Conservation (phyloP, 2,329 filamentous ascomycete genomes). For the Monilinia fructigena region DNA sequence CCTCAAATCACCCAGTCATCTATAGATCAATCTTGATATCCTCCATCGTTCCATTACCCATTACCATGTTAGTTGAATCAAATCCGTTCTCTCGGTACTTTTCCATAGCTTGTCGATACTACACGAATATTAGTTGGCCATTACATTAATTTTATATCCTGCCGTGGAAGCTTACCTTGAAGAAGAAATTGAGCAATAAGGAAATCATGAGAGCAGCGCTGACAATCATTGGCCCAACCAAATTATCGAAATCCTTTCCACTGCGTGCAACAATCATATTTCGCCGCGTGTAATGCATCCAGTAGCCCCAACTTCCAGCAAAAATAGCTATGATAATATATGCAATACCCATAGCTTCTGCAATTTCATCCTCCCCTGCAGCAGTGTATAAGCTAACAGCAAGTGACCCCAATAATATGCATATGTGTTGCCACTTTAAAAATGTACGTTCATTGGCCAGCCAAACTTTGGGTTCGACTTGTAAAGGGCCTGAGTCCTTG, state of each 20-base stretch:
- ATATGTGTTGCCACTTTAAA: constrained; percentile 97
- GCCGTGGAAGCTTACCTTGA: constrained; percentile 61
- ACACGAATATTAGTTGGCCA: constrained; percentile 23
- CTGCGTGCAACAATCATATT: constrained; percentile 81
- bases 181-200: constrained; percentile 81
- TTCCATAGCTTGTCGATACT: constrained; percentile 35
- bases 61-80: constrained; percentile 15
- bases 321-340: constrained; percentile 83
- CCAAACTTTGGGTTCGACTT: constrained; percentile 98
- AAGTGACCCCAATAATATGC: constrained; percentile 78
- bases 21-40: constrained; percentile 26
- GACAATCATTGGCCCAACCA: constrained; percentile 79
- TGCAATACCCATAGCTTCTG: constrained; percentile 73
- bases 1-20: background rate
- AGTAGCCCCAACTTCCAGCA: constrained; percentile 83
- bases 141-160: background rate
- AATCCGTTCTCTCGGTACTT: constrained; percentile 6
- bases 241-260: constrained; percentile 89
- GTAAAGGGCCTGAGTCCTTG: constrained; percentile 88
- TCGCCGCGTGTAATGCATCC: constrained; percentile 72
- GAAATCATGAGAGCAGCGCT: constrained; percentile 76
- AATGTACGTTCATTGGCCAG: constrained; percentile 97
- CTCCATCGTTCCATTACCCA: background rate
- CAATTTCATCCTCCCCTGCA: constrained; percentile 74
- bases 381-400: constrained; percentile 87